phyloP scores from a whole-genome alignment of 2,329 filamentous ascomycete species.

The Sclerotinia minor region DNA sequence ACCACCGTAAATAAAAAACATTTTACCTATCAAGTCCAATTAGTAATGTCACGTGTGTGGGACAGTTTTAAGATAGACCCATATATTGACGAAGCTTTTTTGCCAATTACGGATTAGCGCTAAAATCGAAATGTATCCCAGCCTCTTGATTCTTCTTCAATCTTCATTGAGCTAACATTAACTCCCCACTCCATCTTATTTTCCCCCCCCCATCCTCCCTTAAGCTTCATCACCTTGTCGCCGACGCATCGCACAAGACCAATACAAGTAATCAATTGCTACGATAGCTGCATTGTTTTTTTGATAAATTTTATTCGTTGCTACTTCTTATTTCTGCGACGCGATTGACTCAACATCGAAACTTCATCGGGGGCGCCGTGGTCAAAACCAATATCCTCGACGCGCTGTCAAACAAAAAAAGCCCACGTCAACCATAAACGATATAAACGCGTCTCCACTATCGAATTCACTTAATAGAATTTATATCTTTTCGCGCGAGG shows the following conservation, averaged over 20 bases:
- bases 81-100: background rate
- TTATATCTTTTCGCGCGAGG: background rate
- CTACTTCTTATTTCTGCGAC: constrained; percentile 14
- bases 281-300: background rate
- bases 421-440: constrained; percentile 8
- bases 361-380: background rate
- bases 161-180: constrained; percentile 14
- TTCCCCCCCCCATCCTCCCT: constrained; percentile 9
- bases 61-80: background rate
- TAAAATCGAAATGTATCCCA: constrained; percentile 20
- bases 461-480: background rate
- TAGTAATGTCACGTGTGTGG: background rate
- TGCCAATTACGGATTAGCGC: background rate
- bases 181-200: constrained; percentile 14
- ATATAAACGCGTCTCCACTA: constrained; percentile 15
- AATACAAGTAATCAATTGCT: constrained; percentile 2
- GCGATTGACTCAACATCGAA: constrained; percentile 9
- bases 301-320: background rate
- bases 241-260: constrained; percentile 13
- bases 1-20: too few relatives aligned
- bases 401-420: constrained; percentile 12
- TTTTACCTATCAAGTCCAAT: too few relatives aligned
- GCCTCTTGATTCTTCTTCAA: constrained; percentile 24
- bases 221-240: constrained; percentile 1
- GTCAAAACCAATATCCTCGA: constrained; percentile 11